phyloP scores from a whole-genome alignment of 768 basidiomycete species.

The Mycena leptocephala region DNA sequence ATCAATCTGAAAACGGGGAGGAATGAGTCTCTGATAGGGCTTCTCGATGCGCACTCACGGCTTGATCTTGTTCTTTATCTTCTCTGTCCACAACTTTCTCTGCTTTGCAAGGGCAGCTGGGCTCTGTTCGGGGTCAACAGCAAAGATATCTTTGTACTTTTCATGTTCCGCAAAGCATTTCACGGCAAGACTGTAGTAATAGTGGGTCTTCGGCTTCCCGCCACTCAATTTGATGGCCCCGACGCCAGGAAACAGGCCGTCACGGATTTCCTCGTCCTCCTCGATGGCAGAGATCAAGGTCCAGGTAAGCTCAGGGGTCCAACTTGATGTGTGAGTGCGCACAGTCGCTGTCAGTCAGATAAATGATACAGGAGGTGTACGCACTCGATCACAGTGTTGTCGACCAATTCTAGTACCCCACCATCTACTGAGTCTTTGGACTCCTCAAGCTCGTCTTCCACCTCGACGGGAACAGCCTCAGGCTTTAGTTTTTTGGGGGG shows the following conservation, averaged over 20 bases:
- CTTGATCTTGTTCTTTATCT: neutral
- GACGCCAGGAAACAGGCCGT: neutral
- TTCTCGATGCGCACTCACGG: neutral
- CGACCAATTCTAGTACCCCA: neutral
- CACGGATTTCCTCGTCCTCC: neutral
- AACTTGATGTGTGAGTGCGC: neutral
- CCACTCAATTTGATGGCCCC: neutral
- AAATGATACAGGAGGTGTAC: neutral
- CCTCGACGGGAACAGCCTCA: neutral
- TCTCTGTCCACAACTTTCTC: neutral
- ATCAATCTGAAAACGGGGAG: neutral
- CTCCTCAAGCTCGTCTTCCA: neutral
- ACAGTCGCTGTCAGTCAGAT: neutral
- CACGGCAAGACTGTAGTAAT: neutral
- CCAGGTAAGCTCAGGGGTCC: neutral
- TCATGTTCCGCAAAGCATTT: neutral
- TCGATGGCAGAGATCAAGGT: slow-evolving; percentile 1
- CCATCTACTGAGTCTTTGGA: no score
- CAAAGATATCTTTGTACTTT: neutral
- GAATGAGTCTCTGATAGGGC: no score
- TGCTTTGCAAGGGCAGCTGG: neutral
- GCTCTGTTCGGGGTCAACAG: neutral
- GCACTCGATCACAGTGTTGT: neutral
- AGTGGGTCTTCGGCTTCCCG: neutral
- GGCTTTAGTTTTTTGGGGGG: neutral